Base-by-base conservation (phyloP, 1,284 basidiomycete species). In the Cutaneotrichosporon spelunceum region DNA sequence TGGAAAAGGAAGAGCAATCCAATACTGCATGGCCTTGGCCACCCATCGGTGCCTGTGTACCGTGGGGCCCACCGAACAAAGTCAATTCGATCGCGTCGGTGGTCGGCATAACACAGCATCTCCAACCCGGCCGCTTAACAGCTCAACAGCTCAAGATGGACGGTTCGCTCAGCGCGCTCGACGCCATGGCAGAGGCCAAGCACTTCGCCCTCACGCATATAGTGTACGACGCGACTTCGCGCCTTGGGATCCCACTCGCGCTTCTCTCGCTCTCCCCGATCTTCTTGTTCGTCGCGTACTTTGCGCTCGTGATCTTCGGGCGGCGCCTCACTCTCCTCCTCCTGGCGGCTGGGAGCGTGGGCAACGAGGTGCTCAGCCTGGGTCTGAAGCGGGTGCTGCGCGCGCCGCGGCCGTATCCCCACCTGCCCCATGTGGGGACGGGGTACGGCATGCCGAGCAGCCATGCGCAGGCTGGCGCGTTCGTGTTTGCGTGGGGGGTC, bases 211-310 rank as follows among this genome's bases (percentile, higher is more conserved):
- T 77, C 57, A 77, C 76, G 4, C 74, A 76, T 61, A 76, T 76
- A 27, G 66, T 76, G 10, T 76, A 79, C 66, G 72, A 73, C 56
- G 69, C 75, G 1, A 52, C 69, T 1, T 68, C 72, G 59, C 71
- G 67, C 10, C 68, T 78, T 39, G 75, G 75, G 19, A 67, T 76
- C 44, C 77, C 76, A 3, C 66, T 79, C 16, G 77, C 77, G 7
- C 71, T 79, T 54, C 66, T 78, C 21, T 74, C 73, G 19, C 69
- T 79, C 23, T 72, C 73, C 7, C 78, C 78, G 1, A 77, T 79
- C 61, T 79, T 79, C 69, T 72, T 79, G 33, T 79, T 79, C 64
- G 77, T 78, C 33, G 72, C 78, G 4, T 79, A 79, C 66, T 73
- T 77, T 45, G 72, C 75, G 7, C 67, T 79, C 16, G 53, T 76